Base-by-base conservation (phyloP, 1,284 basidiomycete genomes). In the Irpex rosettiformis region DNA sequence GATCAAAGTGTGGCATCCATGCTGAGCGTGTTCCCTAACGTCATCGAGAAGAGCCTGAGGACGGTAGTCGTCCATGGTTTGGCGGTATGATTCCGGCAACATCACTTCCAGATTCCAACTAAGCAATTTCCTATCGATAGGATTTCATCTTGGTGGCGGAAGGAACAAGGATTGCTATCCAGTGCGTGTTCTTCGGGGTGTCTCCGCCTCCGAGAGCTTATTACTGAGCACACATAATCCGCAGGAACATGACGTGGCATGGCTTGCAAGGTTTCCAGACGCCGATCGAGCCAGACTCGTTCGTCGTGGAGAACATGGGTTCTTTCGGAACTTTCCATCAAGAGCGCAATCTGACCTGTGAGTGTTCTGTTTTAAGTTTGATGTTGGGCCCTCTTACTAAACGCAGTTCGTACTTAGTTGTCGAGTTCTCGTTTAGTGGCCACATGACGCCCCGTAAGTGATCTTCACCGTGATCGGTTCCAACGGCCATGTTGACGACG, bases 361-460 rank as follows among this genome's bases (percentile, higher is more conserved):
- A 51, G 71, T 66, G n/a, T n/a, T 18, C 25, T 48, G 22, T 11
- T 27, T 5, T 29, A 18, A 30, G 13, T 25, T 22, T n/a, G 11
- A 10, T 4, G n/a, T 3, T 11, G 1, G 16, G n/a, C 24, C 53
- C 25, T 25, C 7, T 56, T 7, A 54, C 21, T 28, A 47, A 25
- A 24, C 47, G 30, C 52, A 11, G 54, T 43, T 30, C 47, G 60
- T 24, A 43, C 30, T 49, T 55, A 82, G 81, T 78, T 61, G 77
- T 83, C 53, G 81, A 83, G 64, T 82, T 83, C 66, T 79, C 70
- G 66, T 83, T 76, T 64, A 82, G 80, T 58, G 80, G 82, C 52
- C 82, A 83, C 69, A 83, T 83, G 82, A 83, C 81, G 2, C 81
- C 81, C 56, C 81, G 80, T 82, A 69, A 65, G 78, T 67, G 3